Evolutionary conservation across 202 grass and related monocot genomes (phyloP), one percentile per base, ranked within the genome.

Genomic region (Carex sylvatica): DNA sequence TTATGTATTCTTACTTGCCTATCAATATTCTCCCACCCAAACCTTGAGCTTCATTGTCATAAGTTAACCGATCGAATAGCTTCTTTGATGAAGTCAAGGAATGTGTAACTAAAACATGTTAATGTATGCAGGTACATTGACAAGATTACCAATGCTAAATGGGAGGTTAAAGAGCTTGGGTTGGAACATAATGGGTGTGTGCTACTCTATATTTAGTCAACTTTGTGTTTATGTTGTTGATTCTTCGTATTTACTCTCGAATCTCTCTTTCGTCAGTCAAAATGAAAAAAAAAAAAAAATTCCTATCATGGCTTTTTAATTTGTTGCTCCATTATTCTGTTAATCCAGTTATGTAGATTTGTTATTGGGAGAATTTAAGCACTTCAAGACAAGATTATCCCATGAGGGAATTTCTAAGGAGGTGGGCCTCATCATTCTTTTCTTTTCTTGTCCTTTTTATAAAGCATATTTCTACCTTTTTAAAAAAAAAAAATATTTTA

Each of bases 81-180:
- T 87, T 85, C 58, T 87, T 85, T 26, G 72, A 81, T 64, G 61
- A 82, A 85, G n/a, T 80, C 75, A 80, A 83, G 71, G 14, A 85
- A 60, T 88, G 7, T 12, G 14, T 15, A 53, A 64, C 42, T 83
- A 76, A 76, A 81, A 82, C 78, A 16, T 80, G 38, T 79, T 92
- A 83, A 69, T 31, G 56, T 61, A 59, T 85, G 70, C 86, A 99
- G 93, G 85, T 99, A 99, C 83, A 89, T 90, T 79, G 97, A 99
- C 88, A 99, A 92, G 85, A 91, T 99, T 63, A 93, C 89, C 58
- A 96, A 92, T 91, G 93, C 97, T 74, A 99, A 99, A 91, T 99
- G 97, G 97, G 97, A 99, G 86, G 86, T 99, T 62, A 99, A 93
- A 83, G 97, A 96, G 85, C 97, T 99, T 88, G 97, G 97, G 54